These are phyloP conservation scores for Diplocarpon mali DNA, from an alignment of 2,329 filamentous ascomycete species.

Conservation along the genomic window DNA sequence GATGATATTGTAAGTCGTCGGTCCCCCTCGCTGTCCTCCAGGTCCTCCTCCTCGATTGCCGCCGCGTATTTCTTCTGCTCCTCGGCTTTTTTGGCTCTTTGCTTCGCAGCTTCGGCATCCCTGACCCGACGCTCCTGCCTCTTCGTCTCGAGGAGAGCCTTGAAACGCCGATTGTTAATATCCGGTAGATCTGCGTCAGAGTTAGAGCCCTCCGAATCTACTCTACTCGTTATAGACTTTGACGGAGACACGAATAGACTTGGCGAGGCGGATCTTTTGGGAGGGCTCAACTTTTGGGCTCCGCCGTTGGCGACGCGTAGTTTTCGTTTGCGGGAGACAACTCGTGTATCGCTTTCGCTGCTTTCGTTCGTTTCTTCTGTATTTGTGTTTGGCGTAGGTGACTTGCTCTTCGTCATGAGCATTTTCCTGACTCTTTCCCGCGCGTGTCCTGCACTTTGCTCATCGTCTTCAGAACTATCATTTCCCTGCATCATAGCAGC, in stretches of 20 bases:
- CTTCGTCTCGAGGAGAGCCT: slow-evolving; percentile 63
- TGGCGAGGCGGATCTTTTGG: slow-evolving; percentile 20
- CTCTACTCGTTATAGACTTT: slow-evolving; percentile 23
- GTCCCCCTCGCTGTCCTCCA: slow-evolving; percentile 49
- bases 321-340: slow-evolving; percentile 22
- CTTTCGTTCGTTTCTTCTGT: slow-evolving; percentile 28
- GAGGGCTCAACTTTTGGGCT: slow-evolving; percentile 17
- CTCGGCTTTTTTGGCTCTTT: slow-evolving; percentile 26
- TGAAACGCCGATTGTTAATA: slow-evolving; percentile 48
- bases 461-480: slow-evolving; percentile 12
- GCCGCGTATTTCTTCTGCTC: slow-evolving; percentile 34
- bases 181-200: slow-evolving; percentile 34
- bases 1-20: slow-evolving; percentile 56
- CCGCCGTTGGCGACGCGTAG: slow-evolving; percentile 13
- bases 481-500: slow-evolving; percentile 49
- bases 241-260: slow-evolving; percentile 33
- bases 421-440: slow-evolving; percentile 35
- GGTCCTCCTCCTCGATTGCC: slow-evolving; percentile 45
- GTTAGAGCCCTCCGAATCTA: slow-evolving; percentile 15
- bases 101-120: slow-evolving; percentile 47
- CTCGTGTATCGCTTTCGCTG: slow-evolving; percentile 18
- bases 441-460: slow-evolving; percentile 20
- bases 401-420: slow-evolving; percentile 28
- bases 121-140: slow-evolving; percentile 57
- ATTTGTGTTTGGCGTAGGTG: slow-evolving; percentile 25